A percentile compares a stretch with the other conserved stretches of the same genome.
Conservation (phyloP, 306 rosid species). For the Quercus bicolor region DNA sequence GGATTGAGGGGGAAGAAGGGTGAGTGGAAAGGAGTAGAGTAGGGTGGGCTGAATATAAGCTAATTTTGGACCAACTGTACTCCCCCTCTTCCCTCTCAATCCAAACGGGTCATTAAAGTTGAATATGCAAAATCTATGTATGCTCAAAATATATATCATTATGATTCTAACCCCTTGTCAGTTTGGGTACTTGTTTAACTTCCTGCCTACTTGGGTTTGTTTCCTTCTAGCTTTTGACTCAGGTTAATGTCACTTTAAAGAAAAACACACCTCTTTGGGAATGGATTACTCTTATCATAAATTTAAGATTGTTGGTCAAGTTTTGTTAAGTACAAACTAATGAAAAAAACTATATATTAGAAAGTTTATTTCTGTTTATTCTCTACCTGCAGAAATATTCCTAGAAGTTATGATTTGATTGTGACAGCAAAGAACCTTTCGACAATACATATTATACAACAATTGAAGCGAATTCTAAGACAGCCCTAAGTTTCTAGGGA, state of each 20-base stretch:
- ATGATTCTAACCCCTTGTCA: not conserved
- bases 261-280: not conserved
- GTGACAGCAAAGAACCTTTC: slow-evolving; percentile 15
- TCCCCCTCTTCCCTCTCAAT: too few relatives aligned
- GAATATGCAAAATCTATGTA: not conserved
- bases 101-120: not conserved
- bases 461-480: not conserved
- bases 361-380: not conserved
- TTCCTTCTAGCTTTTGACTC: not conserved
- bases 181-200: not conserved
- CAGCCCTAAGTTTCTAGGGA: not conserved
- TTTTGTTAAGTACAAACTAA: not conserved
- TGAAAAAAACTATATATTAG: not conserved
- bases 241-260: not conserved
- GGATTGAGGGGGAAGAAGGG: too few relatives aligned
- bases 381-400: slow-evolving; percentile 8
- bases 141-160: not conserved
- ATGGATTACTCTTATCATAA: not conserved
- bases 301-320: not conserved
- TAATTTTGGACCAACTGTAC: too few relatives aligned
- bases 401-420: slow-evolving; percentile 12
- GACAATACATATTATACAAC: not conserved
- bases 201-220: not conserved
- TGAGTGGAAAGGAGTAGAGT: too few relatives aligned
- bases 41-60: too few relatives aligned